Percentiles rank a stretch among this genome's conserved stretches.
phyloP scores from a whole-genome alignment of 2,329 filamentous ascomycete species.

The Colletotrichum spinosum region DNA sequence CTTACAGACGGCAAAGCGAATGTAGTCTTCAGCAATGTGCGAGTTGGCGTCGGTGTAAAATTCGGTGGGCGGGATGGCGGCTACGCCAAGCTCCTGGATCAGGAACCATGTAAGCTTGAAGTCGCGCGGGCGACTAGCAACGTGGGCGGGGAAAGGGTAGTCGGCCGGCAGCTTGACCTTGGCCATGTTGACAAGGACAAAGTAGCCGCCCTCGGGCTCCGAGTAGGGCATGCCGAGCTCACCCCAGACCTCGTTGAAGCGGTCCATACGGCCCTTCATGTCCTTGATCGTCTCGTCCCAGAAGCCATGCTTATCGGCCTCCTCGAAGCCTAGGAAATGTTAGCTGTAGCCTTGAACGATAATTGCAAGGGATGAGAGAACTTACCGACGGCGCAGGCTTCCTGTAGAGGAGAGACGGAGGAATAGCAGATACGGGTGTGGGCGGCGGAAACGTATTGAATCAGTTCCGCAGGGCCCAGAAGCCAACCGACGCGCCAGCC shows the following conservation, averaged over 20 bases:
- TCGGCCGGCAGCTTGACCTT: conserved; percentile 85
- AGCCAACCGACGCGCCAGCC: conserved; percentile 97
- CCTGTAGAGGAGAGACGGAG: conserved; percentile 91
- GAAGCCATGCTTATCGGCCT: conserved; percentile 86
- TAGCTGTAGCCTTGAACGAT: not conserved
- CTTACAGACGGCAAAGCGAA: conserved; percentile 97
- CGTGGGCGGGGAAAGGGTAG: conserved; percentile 91
- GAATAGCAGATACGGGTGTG: conserved; percentile 98
- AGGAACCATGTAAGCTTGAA: conserved; percentile 97
- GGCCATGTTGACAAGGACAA: conserved; percentile 92
- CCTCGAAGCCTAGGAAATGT: conserved; percentile 74
- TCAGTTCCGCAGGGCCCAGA: conserved; percentile 87
- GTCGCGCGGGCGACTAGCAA: conserved; percentile 86
- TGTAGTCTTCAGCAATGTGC: conserved; percentile 89
- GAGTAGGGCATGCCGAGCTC: conserved; percentile 85
- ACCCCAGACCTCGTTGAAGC: conserved; percentile 85
- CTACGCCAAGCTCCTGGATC: conserved; percentile 95
- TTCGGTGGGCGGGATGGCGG: conserved; percentile 95
- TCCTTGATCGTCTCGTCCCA: conserved; percentile 86
- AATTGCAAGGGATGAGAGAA: conserved; percentile 3
- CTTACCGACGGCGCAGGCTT: conserved; percentile 85
- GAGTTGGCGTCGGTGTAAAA: conserved; percentile 92
- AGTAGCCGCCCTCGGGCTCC: conserved; percentile 96
- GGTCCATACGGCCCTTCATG: conserved; percentile 90
- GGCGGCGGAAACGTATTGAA: conserved; percentile 91